Conservation (phyloP, 2,329 filamentous ascomycete species). For the Talaromyces sp. region DNA sequence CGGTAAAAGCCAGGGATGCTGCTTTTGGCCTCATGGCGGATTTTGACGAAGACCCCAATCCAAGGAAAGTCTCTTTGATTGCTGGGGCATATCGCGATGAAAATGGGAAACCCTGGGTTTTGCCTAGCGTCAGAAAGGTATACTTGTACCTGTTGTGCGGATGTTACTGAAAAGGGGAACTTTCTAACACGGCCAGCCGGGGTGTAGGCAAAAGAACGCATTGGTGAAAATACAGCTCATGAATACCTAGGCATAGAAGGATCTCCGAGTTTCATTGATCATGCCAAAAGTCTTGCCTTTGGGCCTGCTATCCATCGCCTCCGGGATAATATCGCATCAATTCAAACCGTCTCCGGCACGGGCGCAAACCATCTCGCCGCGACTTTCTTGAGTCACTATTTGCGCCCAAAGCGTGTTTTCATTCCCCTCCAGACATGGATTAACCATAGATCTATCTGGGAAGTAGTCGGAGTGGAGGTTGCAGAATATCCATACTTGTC, state of each 20-base stretch:
- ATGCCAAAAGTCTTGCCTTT: slow-evolving; percentile 56
- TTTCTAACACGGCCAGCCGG: no score
- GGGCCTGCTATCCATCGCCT: slow-evolving; percentile 57
- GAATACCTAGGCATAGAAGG: slow-evolving; percentile 91
- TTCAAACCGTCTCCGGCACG: slow-evolving; percentile 90
- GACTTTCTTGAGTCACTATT: slow-evolving; percentile 72
- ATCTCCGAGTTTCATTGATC: slow-evolving; percentile 70
- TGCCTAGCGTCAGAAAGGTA: slow-evolving; percentile 5
- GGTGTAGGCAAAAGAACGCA: neutral
- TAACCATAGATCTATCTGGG: slow-evolving; percentile 58
- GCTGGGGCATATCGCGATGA: slow-evolving; percentile 4
- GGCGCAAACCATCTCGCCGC: slow-evolving; percentile 82
- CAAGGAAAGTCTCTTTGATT: no score
- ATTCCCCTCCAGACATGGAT: slow-evolving; percentile 87
- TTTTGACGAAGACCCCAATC: no score
- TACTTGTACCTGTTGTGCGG: no score
- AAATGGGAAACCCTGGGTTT: neutral
- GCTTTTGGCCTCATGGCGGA: no score
- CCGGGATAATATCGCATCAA: slow-evolving; percentile 55
- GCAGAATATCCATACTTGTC: slow-evolving; percentile 70
- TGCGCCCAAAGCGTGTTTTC: slow-evolving; percentile 65
- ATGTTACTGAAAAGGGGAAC: neutral
- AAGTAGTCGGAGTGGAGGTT: slow-evolving; percentile 25
- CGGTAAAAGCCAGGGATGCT: no score
- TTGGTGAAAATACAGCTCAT: slow-evolving; percentile 47